phyloP scores from a whole-genome alignment of 306 rosid species.

The Ormosia emarginata region DNA sequence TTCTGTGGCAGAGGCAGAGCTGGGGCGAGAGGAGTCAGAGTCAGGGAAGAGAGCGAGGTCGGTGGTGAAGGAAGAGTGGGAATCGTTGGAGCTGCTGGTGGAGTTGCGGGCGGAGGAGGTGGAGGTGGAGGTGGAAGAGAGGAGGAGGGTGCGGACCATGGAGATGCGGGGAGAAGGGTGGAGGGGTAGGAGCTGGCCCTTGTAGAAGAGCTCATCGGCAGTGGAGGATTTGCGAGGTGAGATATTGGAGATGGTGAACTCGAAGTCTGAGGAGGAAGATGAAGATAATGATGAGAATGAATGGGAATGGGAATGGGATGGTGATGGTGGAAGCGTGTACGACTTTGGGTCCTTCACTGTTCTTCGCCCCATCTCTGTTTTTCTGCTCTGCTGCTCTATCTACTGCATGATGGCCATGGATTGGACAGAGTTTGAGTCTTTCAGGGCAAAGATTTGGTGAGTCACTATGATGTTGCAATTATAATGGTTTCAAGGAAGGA shows the following conservation, averaged over 20 bases:
- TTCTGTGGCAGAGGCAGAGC: conserved; percentile 48
- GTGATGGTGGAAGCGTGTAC: conserved; percentile 62
- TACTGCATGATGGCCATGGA: conserved; percentile 19
- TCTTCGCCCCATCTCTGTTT: conserved; percentile 38
- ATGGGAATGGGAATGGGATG: conserved; percentile 55
- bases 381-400: not conserved
- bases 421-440: not conserved
- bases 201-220: conserved; percentile 85
- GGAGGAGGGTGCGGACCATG: conserved; percentile 64
- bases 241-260: conserved; percentile 50
- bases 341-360: conserved; percentile 22
- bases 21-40: conserved; percentile 59
- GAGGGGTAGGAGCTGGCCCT: conserved; percentile 69
- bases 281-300: conserved; percentile 37
- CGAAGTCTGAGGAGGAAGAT: conserved; percentile 67
- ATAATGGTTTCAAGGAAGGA: not conserved
- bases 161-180: conserved; percentile 71
- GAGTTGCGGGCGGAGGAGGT: conserved; percentile 57
- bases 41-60: conserved; percentile 44
- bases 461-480: not conserved
- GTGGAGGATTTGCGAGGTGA: conserved; percentile 60
- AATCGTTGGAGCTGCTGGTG: conserved; percentile 58
- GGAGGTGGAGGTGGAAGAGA: conserved; percentile 45
- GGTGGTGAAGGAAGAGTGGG: conserved; percentile 51
- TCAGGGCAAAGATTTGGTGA: not conserved